phyloP scores from a whole-genome alignment of 495 filamentous ascomycete species.

The Xylaria cubensis region DNA sequence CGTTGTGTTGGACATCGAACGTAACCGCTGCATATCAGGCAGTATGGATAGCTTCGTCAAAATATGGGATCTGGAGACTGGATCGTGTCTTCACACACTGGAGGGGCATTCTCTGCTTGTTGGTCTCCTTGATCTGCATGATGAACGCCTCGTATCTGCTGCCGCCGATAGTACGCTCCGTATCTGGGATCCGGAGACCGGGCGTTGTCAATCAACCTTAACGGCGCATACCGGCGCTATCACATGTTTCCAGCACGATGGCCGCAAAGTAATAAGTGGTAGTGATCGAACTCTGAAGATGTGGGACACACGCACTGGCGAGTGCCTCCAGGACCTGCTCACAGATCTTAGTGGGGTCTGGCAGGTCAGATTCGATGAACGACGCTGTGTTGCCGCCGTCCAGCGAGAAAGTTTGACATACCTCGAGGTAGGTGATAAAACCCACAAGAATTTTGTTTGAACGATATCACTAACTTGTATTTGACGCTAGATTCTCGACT shows the following conservation, averaged over 20 bases:
- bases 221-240: slow-evolving; percentile 96
- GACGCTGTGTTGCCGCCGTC: slow-evolving; percentile 94
- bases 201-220: slow-evolving; percentile 86
- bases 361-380: slow-evolving; percentile 98
- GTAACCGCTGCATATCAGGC: slow-evolving; percentile 95
- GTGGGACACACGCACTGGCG: slow-evolving; percentile 94
- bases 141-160: slow-evolving; percentile 89
- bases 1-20: slow-evolving; percentile 89
- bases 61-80: slow-evolving; percentile 96
- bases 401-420: slow-evolving; percentile 92
- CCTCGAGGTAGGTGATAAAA: slow-evolving; percentile 77
- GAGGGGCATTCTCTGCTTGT: slow-evolving; percentile 96
- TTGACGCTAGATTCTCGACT: slow-evolving; percentile 75
- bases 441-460: neutral
- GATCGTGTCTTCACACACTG: slow-evolving; percentile 82
- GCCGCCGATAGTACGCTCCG: slow-evolving; percentile 94
- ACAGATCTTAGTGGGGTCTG: slow-evolving; percentile 96
- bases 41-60: slow-evolving; percentile 99
- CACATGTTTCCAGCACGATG: slow-evolving; percentile 98
- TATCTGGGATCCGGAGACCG: slow-evolving; percentile 96
- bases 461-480: slow-evolving; percentile 12
- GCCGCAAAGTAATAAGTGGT: slow-evolving; percentile 93
- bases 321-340: slow-evolving; percentile 91
- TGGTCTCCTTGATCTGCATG: slow-evolving; percentile 84
- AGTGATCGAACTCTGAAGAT: slow-evolving; percentile 97